Conservation (phyloP, 1,284 basidiomycete species). For the Cryptococcus sp. region DNA sequence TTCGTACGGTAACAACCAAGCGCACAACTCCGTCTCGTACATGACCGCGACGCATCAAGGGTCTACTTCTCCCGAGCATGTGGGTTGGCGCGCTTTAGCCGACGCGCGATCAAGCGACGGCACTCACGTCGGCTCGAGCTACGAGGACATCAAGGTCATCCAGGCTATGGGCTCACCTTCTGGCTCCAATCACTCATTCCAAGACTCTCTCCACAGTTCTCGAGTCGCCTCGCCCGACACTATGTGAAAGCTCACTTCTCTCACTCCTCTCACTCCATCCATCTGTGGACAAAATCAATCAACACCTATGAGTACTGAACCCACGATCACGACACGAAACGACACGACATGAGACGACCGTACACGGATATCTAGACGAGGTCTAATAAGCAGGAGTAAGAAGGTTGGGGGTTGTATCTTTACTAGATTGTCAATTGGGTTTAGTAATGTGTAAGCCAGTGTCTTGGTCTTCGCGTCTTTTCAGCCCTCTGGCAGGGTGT, state of each 20-base stretch:
- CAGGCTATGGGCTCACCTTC: slow-evolving; percentile 10
- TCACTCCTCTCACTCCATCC: too few relatives aligned
- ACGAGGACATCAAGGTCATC: slow-evolving; percentile 16
- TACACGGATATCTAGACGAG: too few relatives aligned
- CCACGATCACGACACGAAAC: too few relatives aligned
- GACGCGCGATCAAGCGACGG: slow-evolving; percentile 14
- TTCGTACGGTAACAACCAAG: slow-evolving; percentile 13
- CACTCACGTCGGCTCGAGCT: slow-evolving; percentile 12
- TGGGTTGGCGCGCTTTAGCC: slow-evolving; percentile 4
- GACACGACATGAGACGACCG: too few relatives aligned
- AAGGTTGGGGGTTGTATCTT: too few relatives aligned
- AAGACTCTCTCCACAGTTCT: slow-evolving; percentile 16
- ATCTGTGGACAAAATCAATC: too few relatives aligned
- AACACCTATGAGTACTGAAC: too few relatives aligned
- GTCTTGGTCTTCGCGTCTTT: too few relatives aligned
- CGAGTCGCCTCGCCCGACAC: slow-evolving; percentile 16
- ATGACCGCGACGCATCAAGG: background rate
- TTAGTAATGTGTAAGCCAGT: too few relatives aligned
- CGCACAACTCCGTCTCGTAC: background rate
- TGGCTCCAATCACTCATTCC: slow-evolving; percentile 10
- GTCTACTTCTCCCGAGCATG: slow-evolving; percentile 10
- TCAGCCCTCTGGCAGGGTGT: too few relatives aligned
- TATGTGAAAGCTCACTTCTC: slow-evolving; percentile 1
- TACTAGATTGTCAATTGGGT: too few relatives aligned
- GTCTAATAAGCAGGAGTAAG: too few relatives aligned